Percentiles rank a stretch among this genome's conserved stretches.
These are phyloP conservation scores for Typha latifolia DNA, from an alignment of 176 grass and related monocot species.

Conservation along the genomic window DNA sequence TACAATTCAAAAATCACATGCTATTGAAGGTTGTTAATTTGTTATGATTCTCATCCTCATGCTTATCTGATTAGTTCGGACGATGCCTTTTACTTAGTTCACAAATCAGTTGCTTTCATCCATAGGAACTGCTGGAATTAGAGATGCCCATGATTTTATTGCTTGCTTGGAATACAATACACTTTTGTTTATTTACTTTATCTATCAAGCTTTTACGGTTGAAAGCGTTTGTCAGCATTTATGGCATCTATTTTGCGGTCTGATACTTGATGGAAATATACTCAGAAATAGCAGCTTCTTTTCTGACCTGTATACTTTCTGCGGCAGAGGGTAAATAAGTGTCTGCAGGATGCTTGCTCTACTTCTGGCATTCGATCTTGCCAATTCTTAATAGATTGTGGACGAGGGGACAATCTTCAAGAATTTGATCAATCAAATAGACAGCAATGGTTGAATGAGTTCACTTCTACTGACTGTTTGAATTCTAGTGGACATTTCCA, in stretches of 20 bases:
- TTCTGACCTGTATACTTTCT: neutral
- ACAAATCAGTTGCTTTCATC: too few relatives aligned
- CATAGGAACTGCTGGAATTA: too few relatives aligned
- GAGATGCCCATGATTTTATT: too few relatives aligned
- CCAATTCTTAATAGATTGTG: conserved; percentile 55
- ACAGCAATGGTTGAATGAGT: conserved; percentile 38
- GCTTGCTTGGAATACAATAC: neutral
- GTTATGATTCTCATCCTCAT: too few relatives aligned
- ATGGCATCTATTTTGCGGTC: too few relatives aligned
- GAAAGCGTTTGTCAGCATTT: too few relatives aligned
- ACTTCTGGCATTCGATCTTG: conserved; percentile 26
- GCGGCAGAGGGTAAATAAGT: conserved; percentile 90
- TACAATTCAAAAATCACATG: too few relatives aligned
- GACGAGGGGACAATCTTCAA: conserved; percentile 17
- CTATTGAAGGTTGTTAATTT: too few relatives aligned
- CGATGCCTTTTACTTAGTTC: too few relatives aligned
- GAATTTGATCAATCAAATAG: conserved; percentile 14
- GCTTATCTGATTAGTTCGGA: too few relatives aligned
- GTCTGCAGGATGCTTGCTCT: conserved; percentile 59
- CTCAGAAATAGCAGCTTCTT: too few relatives aligned
- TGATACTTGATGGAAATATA: too few relatives aligned
- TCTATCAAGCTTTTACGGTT: neutral
- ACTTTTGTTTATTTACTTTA: neutral
- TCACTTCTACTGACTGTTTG: conserved; percentile 50
- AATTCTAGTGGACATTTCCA: conserved; percentile 26